Percentiles rank a stretch among this genome's conserved stretches.
Evolutionary conservation across 495 filamentous ascomycete species (phyloP).

Genomic region (Penicillium odoratum): DNA sequence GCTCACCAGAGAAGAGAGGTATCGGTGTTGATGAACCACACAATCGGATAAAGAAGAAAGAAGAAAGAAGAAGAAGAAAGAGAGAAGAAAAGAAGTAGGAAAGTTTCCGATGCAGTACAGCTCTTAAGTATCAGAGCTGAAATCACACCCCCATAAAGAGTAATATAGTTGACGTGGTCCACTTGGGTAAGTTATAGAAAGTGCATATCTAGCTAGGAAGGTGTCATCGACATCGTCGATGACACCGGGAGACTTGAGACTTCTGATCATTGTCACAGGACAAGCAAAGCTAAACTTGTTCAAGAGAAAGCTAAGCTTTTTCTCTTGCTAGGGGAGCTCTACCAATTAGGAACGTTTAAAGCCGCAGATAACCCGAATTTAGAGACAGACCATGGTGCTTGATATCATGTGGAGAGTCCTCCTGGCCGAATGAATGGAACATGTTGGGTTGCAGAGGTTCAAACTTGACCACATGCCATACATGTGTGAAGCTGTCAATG

Average conservation of each 20-base stretch:
- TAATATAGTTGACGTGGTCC: constrained; percentile 1
- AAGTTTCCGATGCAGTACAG: background rate
- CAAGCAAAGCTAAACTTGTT: background rate
- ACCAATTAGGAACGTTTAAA: background rate
- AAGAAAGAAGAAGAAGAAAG: no score
- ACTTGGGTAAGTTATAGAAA: background rate
- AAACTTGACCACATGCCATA: background rate
- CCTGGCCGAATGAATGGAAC: constrained; percentile 1
- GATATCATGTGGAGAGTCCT: constrained; percentile 11
- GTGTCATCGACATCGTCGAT: background rate
- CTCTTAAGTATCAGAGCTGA: constrained; percentile 2
- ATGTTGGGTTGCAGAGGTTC: background rate
- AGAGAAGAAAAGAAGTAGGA: no score
- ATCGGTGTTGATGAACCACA: no score
- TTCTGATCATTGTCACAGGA: background rate
- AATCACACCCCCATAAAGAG: background rate
- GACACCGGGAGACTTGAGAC: background rate
- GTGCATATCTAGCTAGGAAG: background rate
- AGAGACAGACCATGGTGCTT: background rate
- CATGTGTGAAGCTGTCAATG: background rate
- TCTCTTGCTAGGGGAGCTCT: no score
- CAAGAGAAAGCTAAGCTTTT: background rate
- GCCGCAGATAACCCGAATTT: background rate
- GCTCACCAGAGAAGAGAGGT: no score
- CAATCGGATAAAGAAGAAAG: no score